phyloP scores from a whole-genome alignment of 164 flowering plant species.

The Kingdonia uniflora region DNA sequence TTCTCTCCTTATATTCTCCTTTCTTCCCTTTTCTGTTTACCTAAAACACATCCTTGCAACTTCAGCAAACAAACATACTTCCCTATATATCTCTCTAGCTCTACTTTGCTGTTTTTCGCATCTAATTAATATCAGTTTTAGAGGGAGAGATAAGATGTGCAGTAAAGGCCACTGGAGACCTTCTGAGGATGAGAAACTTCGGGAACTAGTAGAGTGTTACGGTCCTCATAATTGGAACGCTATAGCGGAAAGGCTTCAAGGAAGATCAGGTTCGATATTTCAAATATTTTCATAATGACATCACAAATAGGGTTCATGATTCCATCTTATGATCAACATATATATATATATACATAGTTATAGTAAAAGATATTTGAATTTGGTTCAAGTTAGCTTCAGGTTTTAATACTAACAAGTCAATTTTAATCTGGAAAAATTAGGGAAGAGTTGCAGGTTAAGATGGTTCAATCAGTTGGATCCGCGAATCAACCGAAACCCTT shows the following conservation, averaged over 20 bases:
- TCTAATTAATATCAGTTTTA: not conserved
- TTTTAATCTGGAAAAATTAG: conserved; percentile 18
- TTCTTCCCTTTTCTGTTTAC: conserved; percentile 11
- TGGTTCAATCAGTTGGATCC: conserved; percentile 77
- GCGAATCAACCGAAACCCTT: conserved; percentile 52
- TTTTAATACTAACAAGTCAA: not conserved
- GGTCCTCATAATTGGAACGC: conserved; percentile 86
- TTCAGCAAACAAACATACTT: not conserved
- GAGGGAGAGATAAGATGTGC: conserved; percentile 26
- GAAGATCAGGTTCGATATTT: conserved; percentile 54
- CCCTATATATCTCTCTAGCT: not conserved
- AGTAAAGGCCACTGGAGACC: conserved; percentile 84
- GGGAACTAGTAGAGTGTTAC: conserved; percentile 46
- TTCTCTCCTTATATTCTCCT: conserved; percentile 12
- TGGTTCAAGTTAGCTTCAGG: not conserved
- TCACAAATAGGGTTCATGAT: not conserved
- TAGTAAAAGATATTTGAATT: not conserved
- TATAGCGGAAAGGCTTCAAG: conserved; percentile 67
- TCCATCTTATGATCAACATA: not conserved
- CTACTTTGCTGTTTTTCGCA: not conserved
- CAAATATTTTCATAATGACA: not conserved
- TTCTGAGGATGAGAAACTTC: conserved; percentile 58
- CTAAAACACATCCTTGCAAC: not conserved
- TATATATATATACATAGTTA: not conserved
- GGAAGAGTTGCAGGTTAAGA: conserved; percentile 71